Conservation (phyloP, 129 eudicot genomes). For the Artemisia annua region DNA sequence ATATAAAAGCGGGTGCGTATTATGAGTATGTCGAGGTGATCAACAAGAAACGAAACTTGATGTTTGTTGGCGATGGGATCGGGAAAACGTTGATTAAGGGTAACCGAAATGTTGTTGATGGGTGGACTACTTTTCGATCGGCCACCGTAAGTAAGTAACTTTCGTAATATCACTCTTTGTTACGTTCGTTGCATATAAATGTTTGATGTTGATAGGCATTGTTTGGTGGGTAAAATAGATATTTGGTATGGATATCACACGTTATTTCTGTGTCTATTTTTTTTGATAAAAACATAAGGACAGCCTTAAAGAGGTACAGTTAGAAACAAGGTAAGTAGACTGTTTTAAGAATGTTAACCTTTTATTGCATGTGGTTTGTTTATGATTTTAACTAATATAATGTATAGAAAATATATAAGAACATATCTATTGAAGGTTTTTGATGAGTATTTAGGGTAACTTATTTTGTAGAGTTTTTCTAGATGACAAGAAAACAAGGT, state of each 20-base stretch:
- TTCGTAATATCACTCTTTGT: neutral
- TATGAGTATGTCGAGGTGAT: slow-evolving; percentile 79
- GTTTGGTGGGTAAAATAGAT: slow-evolving; percentile 20
- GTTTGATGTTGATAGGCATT: slow-evolving; percentile 9
- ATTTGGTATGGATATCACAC: slow-evolving; percentile 11
- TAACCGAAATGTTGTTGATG: slow-evolving; percentile 81
- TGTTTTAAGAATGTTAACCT: neutral
- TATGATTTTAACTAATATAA: neutral
- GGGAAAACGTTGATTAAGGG: slow-evolving; percentile 86
- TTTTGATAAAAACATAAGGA: slow-evolving; percentile 9
- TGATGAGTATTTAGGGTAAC: too few species aligned
- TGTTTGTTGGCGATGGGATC: slow-evolving; percentile 94
- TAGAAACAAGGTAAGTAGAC: slow-evolving; percentile 10
- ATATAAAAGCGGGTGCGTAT: slow-evolving; percentile 82
- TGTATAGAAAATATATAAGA: too few species aligned
- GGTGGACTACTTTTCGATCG: slow-evolving; percentile 94
- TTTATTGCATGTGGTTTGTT: neutral
- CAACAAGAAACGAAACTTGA: slow-evolving; percentile 53
- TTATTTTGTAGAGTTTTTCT: too few species aligned
- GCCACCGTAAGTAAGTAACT: slow-evolving; percentile 76
- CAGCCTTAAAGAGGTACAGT: slow-evolving; percentile 20
- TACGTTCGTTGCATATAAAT: neutral
- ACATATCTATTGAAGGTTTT: too few species aligned
- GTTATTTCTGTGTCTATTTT: slow-evolving; percentile 21
- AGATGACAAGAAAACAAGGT: too few species aligned